Percentiles rank a stretch among this genome's conserved stretches.
Evolutionary conservation across 73 alveolate species (phyloP).

Genomic region (Tetrahymena thermophila): DNA sequence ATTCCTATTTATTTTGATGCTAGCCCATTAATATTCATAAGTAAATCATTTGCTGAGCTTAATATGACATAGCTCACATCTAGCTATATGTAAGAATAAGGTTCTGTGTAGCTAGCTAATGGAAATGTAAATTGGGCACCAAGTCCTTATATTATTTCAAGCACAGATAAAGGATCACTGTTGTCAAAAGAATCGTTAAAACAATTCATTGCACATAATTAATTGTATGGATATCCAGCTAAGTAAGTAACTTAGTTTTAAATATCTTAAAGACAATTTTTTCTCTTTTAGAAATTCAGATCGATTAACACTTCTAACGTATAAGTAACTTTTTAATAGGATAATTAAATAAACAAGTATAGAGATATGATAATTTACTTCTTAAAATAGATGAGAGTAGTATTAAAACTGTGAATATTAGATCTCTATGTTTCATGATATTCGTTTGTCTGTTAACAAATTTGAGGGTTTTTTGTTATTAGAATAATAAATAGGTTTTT

Average conservation of each 20-base stretch:
- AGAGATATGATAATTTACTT: no score
- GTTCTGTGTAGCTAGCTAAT: background rate
- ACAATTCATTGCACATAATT: background rate
- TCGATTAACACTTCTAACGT: background rate
- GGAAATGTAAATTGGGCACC: background rate
- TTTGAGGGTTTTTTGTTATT: no score
- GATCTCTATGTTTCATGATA: background rate
- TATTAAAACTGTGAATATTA: no score
- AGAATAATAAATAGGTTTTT: no score
- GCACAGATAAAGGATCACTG: background rate
- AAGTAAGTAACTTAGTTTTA: background rate
- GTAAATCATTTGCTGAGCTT: no score
- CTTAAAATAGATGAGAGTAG: background rate
- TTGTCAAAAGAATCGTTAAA: background rate
- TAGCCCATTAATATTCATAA: background rate
- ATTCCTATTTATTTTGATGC: background rate
- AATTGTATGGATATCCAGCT: background rate
- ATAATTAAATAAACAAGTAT: no score
- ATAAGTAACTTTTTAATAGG: background rate
- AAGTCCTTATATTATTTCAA: background rate
- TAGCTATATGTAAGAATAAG: background rate
- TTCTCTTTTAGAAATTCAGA: background rate
- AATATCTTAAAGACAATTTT: background rate
- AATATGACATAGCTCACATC: background rate
- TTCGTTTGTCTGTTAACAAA: background rate